Base-by-base conservation (phyloP, 768 basidiomycete species). In the Boletellus ananiceps region DNA sequence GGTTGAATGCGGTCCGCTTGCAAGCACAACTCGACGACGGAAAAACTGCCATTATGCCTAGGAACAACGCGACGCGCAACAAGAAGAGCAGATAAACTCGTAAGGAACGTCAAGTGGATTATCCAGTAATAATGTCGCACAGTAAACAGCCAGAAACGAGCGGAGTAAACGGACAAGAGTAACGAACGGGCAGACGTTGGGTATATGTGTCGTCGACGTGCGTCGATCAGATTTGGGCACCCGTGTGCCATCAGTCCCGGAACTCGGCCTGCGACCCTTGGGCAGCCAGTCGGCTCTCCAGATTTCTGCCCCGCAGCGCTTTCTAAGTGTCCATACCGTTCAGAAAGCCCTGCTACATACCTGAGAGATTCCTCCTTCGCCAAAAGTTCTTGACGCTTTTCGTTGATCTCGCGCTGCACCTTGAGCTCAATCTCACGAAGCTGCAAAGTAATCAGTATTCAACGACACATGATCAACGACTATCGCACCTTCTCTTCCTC, bases 381-480 rank as follows among this genome's bases (percentile, higher is more conserved):
- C 62, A 96, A 72, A 53, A 98, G 73, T 65, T 98, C 95, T 67
- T 98, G 95, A 63, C 93, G 79, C 75, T 95, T 94, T 76, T 98
- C 90, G 66, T 89, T 91, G 70, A 99, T 92, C 76, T 99, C 96
- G 42, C 96, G 82, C 70, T 97, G 94, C 25, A 97, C 93, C 69
- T 93, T 94, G 69, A 97, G 81, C 69, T 99, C 96, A 69, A 97
- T 89, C 74, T 99, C 96, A 54, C 95, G 92, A 57, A 99, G 79
- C 85, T 91, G 58, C 46, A 46, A 51, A 53, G 39, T 42, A 46
- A 40, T 57, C 49, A 60, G 46, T 38, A 53, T 15, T 52, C 19
- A 31, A 46, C 35, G 47, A 38, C 52, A 51, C 44, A 13, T 33
- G 0, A 18, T 12, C 11, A 15, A 37, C 13, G 27, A 44, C 25